Evolutionary conservation across 192 early-diverging fungal genomes (phyloP).

Genomic region (Podila clonocystis): DNA sequence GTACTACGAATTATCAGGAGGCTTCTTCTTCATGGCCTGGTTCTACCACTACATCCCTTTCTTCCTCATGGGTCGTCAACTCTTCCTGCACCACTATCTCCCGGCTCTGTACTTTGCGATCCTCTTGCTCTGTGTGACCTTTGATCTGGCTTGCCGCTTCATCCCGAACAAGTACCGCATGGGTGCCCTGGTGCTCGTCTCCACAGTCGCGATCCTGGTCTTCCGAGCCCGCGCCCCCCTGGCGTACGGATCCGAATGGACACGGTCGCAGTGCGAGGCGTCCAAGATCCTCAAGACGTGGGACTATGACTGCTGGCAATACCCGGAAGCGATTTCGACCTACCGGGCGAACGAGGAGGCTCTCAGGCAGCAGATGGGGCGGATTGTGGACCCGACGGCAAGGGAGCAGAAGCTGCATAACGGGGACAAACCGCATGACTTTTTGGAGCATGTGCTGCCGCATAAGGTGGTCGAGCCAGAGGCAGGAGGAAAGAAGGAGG

Average conservation of each 20-base stretch:
- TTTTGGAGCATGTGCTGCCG: conserved; percentile 31
- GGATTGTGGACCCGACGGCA: conserved; percentile 10
- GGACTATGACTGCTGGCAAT: conserved; percentile 81
- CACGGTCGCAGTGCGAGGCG: conserved; percentile 75
- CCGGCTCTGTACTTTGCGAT: conserved; percentile 91
- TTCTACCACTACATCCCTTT: conserved; percentile 88
- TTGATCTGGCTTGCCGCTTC: conserved; percentile 81
- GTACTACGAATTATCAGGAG: conserved; percentile 66
- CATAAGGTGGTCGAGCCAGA: not conserved
- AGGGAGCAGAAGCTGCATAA: not conserved
- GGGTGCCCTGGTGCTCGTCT: conserved; percentile 57
- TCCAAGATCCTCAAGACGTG: conserved; percentile 86
- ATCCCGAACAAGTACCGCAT: conserved; percentile 62
- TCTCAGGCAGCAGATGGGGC: not conserved
- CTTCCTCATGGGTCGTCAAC: conserved; percentile 89
- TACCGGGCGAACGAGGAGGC: conserved; percentile 4
- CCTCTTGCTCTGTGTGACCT: conserved; percentile 72
- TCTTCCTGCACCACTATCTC: conserved; percentile 95
- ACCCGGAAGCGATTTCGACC: conserved; percentile 20
- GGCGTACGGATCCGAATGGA: conserved; percentile 85
- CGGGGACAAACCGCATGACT: conserved; percentile 37
- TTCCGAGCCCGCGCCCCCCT: conserved; percentile 80
- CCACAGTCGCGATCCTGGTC: conserved; percentile 67
- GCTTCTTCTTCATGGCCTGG: conserved; percentile 85
- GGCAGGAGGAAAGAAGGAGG: not conserved